These are phyloP conservation scores for Avena atlantica DNA, from an alignment of 176 grass and related monocot species.

Conservation along the genomic window DNA sequence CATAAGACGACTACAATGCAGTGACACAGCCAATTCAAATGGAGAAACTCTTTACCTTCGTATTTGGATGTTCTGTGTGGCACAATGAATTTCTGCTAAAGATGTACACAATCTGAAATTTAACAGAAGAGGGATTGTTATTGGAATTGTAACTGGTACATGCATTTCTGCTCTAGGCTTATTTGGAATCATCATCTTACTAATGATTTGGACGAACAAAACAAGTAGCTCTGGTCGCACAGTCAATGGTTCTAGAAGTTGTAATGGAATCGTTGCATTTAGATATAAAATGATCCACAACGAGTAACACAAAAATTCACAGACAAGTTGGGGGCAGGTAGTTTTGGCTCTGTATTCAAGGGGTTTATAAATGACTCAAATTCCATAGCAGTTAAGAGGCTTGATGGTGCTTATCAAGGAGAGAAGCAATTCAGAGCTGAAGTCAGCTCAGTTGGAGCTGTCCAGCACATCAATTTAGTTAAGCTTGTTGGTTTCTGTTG, in stretches of 20 bases:
- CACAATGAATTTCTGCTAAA: too few species aligned
- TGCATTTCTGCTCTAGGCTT: slow-evolving; percentile 14
- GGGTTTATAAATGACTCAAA: slow-evolving; percentile 43
- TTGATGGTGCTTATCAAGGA: too few species aligned
- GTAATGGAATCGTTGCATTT: slow-evolving; percentile 38
- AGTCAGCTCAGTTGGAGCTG: slow-evolving; percentile 20
- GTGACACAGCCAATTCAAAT: neutral
- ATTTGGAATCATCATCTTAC: slow-evolving; percentile 9
- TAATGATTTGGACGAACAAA: slow-evolving; percentile 29
- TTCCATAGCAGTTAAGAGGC: slow-evolving; percentile 49
- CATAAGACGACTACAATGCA: slow-evolving; percentile 21
- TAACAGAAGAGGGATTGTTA: neutral
- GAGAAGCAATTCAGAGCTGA: too few species aligned
- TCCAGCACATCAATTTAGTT: too few species aligned
- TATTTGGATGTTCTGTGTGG: too few species aligned
- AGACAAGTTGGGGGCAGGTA: slow-evolving; percentile 55
- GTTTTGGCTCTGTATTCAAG: slow-evolving; percentile 69
- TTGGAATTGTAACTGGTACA: slow-evolving; percentile 28
- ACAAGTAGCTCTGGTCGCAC: neutral
- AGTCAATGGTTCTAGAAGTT: slow-evolving; percentile 18
- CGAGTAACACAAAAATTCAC: slow-evolving; percentile 55
- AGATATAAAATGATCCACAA: slow-evolving; percentile 43
- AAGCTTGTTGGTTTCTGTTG: too few species aligned
- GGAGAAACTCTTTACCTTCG: slow-evolving; percentile 53
- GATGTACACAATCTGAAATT: neutral